Percentiles rank a stretch among this genome's conserved stretches.
Conservation (phyloP, 441 rosid species). For the Dalechampia spathulata region DNA sequence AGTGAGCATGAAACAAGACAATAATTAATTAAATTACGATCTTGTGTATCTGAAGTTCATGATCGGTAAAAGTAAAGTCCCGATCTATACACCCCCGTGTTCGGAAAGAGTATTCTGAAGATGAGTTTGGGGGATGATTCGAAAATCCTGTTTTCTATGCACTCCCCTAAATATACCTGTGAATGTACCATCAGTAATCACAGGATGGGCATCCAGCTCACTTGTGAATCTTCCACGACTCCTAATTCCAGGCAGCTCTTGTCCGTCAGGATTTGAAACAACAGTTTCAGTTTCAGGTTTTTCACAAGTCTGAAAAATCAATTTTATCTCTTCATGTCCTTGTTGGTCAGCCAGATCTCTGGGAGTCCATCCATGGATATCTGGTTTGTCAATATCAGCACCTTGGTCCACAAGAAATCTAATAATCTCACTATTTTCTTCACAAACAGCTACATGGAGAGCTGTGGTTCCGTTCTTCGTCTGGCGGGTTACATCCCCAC, state of each 20-base stretch:
- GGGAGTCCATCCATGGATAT: constrained; percentile 55
- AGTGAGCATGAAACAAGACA: no score
- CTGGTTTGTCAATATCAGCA: constrained; percentile 51
- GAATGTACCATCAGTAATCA: constrained; percentile 21
- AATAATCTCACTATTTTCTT: constrained; percentile 55
- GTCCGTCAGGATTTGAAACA: constrained; percentile 27
- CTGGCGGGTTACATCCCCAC: constrained; percentile 49
- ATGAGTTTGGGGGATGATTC: no score
- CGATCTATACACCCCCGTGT: no score
- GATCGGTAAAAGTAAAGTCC: no score
- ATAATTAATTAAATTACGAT: no score
- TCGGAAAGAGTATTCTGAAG: no score
- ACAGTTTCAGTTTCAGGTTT: constrained; percentile 27
- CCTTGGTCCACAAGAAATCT: constrained; percentile 56
- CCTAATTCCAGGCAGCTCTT: constrained; percentile 25
- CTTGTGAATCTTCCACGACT: constrained; percentile 48
- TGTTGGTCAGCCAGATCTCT: constrained; percentile 70
- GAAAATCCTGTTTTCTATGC: no score
- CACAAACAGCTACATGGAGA: constrained; percentile 66
- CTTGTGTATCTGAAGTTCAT: no score
- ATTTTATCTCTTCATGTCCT: constrained; percentile 66
- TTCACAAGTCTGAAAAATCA: constrained; percentile 23
- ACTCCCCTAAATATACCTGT: no score
- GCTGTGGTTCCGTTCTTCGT: constrained; percentile 49
- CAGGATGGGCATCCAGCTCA: constrained; percentile 40